phyloP scores from a whole-genome alignment of 2,329 filamentous ascomycete species.

The Coleophoma crateriformis region DNA sequence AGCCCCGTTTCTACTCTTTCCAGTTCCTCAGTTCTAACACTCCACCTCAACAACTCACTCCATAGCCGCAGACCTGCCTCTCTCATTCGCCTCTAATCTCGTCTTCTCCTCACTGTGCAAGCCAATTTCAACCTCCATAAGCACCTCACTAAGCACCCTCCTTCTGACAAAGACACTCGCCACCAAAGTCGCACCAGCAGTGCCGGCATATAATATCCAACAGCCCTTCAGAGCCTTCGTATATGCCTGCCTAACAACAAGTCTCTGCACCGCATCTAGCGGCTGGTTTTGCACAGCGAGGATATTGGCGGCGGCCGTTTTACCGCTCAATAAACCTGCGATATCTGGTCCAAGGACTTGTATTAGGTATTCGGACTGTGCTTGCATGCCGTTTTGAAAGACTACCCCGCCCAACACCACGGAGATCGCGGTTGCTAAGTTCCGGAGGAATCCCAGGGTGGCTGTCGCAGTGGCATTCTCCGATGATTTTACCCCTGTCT shows the following conservation, averaged over 20 bases:
- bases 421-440: conserved; percentile 33
- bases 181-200: not conserved
- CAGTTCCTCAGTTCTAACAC: too few relatives aligned
- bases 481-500: conserved; percentile 51
- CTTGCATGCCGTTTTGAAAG: conserved; percentile 33
- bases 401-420: conserved; percentile 38
- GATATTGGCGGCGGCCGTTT: not conserved
- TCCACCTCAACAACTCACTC: too few relatives aligned
- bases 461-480: conserved; percentile 62
- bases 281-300: not conserved
- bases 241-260: not conserved
- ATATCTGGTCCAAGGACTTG: not conserved
- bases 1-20: too few relatives aligned
- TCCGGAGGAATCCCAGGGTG: conserved; percentile 55
- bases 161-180: not conserved
- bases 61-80: not conserved
- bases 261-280: not conserved
- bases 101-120: not conserved
- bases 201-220: not conserved
- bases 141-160: not conserved
- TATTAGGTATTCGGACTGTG: not conserved
- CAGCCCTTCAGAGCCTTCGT: not conserved
- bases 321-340: not conserved
- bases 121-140: not conserved
- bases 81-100: not conserved